phyloP scores from a whole-genome alignment of 2,329 filamentous ascomycete genomes.

The Phyllosticta ampelicida region DNA sequence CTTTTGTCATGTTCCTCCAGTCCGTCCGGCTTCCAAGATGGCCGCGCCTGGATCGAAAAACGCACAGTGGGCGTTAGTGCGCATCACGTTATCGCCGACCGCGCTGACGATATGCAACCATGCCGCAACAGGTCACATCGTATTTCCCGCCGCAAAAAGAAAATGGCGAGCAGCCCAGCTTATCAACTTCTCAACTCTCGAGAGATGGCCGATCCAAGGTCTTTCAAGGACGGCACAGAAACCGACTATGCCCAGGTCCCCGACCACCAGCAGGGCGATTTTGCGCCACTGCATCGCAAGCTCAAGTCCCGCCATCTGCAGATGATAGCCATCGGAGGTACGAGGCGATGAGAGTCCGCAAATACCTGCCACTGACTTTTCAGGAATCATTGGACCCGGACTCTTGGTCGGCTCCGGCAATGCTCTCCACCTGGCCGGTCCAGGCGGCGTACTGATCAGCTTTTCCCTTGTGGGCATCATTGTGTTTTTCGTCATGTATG shows the following conservation, averaged over 20 bases:
- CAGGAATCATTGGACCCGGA: constrained; percentile 15
- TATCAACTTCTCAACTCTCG: not conserved
- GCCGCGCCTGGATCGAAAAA: not conserved
- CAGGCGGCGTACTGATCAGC: constrained; percentile 14
- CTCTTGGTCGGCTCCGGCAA: constrained; percentile 15
- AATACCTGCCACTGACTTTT: not conserved
- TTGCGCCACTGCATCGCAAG: constrained; percentile 14
- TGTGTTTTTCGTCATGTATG: constrained; percentile 15
- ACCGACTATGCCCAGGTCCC: not conserved
- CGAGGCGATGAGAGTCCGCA: not conserved
- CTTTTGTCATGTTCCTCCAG: not conserved
- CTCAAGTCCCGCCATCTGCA: constrained; percentile 16
- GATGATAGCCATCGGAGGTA: constrained; percentile 18
- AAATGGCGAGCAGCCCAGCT: not conserved
- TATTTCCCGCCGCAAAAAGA: not conserved
- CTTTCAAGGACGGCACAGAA: not conserved
- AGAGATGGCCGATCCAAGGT: not conserved
- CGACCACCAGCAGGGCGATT: constrained; percentile 1
- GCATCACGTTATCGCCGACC: not conserved
- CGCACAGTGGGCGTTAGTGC: not conserved
- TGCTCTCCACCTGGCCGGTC: constrained; percentile 13
- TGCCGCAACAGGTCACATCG: not conserved
- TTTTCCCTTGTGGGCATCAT: constrained; percentile 15
- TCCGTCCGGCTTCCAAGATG: not conserved
- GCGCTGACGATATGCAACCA: not conserved